Evolutionary conservation across 2,329 filamentous ascomycete genomes (phyloP).

Genomic region (Xylariaceae sp.): DNA sequence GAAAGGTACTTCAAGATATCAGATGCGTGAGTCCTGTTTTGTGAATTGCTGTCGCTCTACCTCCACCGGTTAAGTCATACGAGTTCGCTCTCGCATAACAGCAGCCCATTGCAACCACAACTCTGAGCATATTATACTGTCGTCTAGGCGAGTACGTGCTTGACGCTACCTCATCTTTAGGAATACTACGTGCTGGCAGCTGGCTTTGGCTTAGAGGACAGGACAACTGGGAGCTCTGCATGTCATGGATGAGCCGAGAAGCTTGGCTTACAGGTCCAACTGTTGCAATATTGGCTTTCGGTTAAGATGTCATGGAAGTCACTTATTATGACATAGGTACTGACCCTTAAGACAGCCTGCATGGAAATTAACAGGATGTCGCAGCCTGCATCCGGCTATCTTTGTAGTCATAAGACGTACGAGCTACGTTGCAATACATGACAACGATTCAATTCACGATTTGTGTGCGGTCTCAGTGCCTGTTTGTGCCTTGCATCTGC

Average conservation of each 20-base stretch:
- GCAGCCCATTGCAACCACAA: background rate
- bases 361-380: background rate
- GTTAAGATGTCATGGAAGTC: background rate
- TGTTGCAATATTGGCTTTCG: background rate
- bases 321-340: background rate
- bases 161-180: background rate
- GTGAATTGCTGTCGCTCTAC: background rate
- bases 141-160: background rate
- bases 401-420: background rate
- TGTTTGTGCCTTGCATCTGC: conserved; percentile 22
- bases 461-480: conserved; percentile 18
- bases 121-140: background rate
- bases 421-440: background rate
- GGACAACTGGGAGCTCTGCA: background rate
- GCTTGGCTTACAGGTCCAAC: background rate
- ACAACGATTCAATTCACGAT: conserved; percentile 5
- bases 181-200: background rate
- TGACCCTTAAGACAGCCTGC: background rate
- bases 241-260: background rate
- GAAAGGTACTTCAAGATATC: background rate
- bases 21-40: background rate
- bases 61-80: background rate
- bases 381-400: background rate
- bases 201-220: background rate
- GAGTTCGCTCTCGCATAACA: background rate